phyloP scores from a whole-genome alignment of 73 alveolate genomes.

The Uronychia binucleata region DNA sequence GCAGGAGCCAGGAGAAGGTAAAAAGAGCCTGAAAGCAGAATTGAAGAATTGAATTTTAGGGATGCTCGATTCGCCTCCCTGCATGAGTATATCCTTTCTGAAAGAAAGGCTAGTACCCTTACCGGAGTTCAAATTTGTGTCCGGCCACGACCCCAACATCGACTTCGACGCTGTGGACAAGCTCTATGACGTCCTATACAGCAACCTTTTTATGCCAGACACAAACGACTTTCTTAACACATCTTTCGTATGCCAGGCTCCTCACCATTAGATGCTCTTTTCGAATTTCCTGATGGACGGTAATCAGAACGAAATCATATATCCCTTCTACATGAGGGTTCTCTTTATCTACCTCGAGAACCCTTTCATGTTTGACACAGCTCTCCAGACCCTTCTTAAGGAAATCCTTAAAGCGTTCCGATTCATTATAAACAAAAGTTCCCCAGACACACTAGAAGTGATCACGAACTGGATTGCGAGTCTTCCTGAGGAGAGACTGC shows the following conservation, averaged over 20 bases:
- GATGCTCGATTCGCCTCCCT: neutral
- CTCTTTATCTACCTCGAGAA: neutral
- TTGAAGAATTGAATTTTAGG: neutral
- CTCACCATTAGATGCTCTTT: neutral
- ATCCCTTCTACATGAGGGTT: neutral
- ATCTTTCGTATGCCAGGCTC: neutral
- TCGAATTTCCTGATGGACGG: neutral
- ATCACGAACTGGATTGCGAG: neutral
- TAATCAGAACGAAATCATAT: neutral
- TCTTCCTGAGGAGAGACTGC: neutral
- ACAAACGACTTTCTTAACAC: neutral
- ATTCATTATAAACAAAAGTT: neutral
- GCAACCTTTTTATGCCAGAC: neutral
- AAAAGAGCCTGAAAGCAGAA: neutral
- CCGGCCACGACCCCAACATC: neutral
- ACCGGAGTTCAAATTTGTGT: neutral
- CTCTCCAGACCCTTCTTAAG: neutral
- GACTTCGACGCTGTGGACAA: neutral
- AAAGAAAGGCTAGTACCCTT: neutral
- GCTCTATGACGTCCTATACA: neutral
- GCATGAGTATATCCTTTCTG: neutral
- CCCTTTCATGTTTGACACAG: neutral
- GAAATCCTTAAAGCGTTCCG: no score
- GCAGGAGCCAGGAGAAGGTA: constrained; percentile 3
- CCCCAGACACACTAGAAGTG: neutral